Conservation (phyloP, 169 alveolate genomes). For the Eimeria nieschulzi region DNA sequence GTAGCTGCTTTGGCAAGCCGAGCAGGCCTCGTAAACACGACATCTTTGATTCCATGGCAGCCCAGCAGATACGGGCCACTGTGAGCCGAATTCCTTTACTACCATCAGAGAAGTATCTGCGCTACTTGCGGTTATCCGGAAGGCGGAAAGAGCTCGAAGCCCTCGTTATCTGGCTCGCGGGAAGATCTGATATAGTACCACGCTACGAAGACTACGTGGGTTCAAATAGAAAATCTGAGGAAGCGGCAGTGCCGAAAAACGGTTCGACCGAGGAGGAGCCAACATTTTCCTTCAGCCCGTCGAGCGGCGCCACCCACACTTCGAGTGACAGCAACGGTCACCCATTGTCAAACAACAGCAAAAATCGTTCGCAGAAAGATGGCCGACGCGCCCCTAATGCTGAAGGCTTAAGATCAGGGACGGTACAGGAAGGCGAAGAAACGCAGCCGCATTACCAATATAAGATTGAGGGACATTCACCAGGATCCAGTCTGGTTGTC, state of each 20-base stretch:
- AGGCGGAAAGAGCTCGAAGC: slow-evolving; percentile 47
- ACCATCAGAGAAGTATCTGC: slow-evolving; percentile 45
- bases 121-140: slow-evolving; percentile 37
- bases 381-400: not conserved
- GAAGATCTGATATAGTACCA: slow-evolving; percentile 32
- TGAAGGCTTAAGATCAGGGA: not conserved
- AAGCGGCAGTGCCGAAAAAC: not conserved
- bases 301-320: not conserved
- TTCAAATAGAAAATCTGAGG: not conserved
- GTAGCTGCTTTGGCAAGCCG: not conserved
- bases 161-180: slow-evolving; percentile 48
- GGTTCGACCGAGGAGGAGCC: not conserved
- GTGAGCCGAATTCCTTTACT: slow-evolving; percentile 34
- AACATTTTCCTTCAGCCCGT: not conserved
- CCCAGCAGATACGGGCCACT: slow-evolving; percentile 42
- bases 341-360: not conserved
- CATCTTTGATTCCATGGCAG: slow-evolving; percentile 49
- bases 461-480: not conserved
- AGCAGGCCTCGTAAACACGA: slow-evolving; percentile 43
- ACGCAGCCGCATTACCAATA: not conserved
- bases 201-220: not conserved
- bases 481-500: not conserved
- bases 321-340: not conserved
- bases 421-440: not conserved
- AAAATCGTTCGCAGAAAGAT: not conserved